Base-by-base conservation (phyloP, 805 yeast species). In the Wickerhamia fluorescens region DNA sequence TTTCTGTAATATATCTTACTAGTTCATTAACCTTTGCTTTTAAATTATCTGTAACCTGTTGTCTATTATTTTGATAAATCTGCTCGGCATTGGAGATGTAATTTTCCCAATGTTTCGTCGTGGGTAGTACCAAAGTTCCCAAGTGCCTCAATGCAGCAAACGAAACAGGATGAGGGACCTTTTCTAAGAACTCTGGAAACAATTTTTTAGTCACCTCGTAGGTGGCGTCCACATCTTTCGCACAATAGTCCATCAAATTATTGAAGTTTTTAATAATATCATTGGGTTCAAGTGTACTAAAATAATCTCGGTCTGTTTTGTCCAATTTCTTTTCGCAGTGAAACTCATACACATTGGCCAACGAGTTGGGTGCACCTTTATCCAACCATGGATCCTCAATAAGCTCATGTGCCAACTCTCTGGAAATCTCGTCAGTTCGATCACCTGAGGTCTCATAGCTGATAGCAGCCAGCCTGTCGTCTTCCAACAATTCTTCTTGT, bases 121-220 rank as follows among this genome's bases (percentile, higher is more conserved):
- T 79, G 1, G 99, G 95, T 23, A 94, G 56, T 27, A 88, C 73
- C 25, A 83, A 71, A 13, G 79, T 68, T 7, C 87, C 77, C 45
- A 92, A 61, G 32, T 75, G 78, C 40, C 80, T 66, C 25, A 92
- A 58, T 2, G 95, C 96, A 1, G 92, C 88, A 58, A 88, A 81
- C 10, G 94, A 83, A 2, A 89, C 94, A 0, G 98, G 96, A 53
- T 92, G 98, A 0, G 98, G 95, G 24, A 88, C 75, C 28, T 74
- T 69, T 18, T 61, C 44, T 16, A 71, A 51, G 45, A 84, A 92
- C 20, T 61, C 57, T 1, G 95, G 96, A 18, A 77, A 73, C 1
- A 87, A 71, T 34, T 73, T 73, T 34, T 67, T 61, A 39, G 78
- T 78, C 2, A 89, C 85, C 35, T 59, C 58, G 43, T 69, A 79